Conservation (phyloP, 2,329 filamentous ascomycete genomes). For the Hypoxylon sp. region DNA sequence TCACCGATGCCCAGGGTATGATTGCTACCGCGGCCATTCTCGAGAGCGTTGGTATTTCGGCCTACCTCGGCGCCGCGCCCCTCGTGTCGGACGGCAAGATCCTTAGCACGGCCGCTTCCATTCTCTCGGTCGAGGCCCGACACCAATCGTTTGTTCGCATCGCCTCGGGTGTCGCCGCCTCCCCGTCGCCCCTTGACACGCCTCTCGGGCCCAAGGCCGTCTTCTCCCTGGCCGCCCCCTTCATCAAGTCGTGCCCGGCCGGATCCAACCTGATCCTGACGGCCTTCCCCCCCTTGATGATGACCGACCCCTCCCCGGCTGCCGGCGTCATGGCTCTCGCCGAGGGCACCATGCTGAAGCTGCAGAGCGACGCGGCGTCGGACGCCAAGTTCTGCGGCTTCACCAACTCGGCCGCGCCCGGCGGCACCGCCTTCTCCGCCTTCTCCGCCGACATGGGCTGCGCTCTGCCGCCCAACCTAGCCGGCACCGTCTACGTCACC, state of each 20-base stretch:
- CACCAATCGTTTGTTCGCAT: conserved; percentile 77
- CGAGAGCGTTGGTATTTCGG: conserved; percentile 77
- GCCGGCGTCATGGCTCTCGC: conserved; percentile 50
- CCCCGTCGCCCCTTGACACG: conserved; percentile 75
- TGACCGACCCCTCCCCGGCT: conserved; percentile 55
- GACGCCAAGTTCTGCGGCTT: conserved; percentile 70
- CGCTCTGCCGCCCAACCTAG: conserved; percentile 66
- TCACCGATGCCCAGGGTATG: conserved; percentile 72
- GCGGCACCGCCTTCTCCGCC: conserved; percentile 66
- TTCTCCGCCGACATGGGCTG: conserved; percentile 65
- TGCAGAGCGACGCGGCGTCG: conserved; percentile 60
- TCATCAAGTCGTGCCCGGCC: conserved; percentile 74
- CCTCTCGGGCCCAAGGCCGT: conserved; percentile 72
- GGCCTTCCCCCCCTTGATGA: conserved; percentile 66
- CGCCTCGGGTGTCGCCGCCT: conserved; percentile 63
- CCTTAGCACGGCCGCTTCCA: conserved; percentile 71
- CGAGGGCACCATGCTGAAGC: conserved; percentile 53
- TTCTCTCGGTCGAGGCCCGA: conserved; percentile 76
- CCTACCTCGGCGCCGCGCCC: conserved; percentile 75
- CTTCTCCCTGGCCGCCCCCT: conserved; percentile 76
- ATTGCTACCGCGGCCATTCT: conserved; percentile 73
- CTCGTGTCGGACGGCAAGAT: conserved; percentile 66
- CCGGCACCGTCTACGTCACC: conserved; percentile 72
- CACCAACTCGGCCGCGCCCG: conserved; percentile 65
- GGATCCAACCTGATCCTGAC: conserved; percentile 70